Base-by-base conservation (phyloP, 1,139 yeast genomes). In the Meyerozyma sp. region DNA sequence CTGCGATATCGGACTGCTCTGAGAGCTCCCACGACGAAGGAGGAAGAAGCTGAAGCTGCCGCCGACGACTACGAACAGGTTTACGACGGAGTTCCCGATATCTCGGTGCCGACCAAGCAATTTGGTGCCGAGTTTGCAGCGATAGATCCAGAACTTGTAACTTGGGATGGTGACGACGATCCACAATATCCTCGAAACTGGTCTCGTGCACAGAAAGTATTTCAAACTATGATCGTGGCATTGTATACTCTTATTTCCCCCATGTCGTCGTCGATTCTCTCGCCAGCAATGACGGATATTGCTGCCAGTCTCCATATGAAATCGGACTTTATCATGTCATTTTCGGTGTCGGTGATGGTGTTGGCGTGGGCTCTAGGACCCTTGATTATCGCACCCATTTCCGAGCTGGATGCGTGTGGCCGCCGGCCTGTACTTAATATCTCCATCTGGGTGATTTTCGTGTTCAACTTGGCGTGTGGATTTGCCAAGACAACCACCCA, bases 291-390 rank as follows among this genome's bases (percentile, higher is more conserved):
- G 50, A 55, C 64, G 0, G 59, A 61, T 4, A 79, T 81, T 28
- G 61, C 79, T 2, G 60, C 50, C 4, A 70, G 66, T 3, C 68
- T 79, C 40, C 61, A 66, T 37, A 71, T 75, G 45, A 54, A 66
- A 11, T 60, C 65, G 32, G 45, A 56, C 0, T 65, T 74, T 3
- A 59, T 79, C 2, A 58, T 70, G 43, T 62, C 82, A 1, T 63
- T 81, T 43, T 67, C 75, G 46, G 83, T 81, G 6, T 75, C 83
- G 6, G 70, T 81, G 35, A 80, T 79, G 75, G 66, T 81, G 32
- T 59, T 81, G 32, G 82, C 84, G 14, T 81, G 84, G 82, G 84
- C 84, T 1, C 47, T 81, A 3, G 79, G 81, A 30, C 84, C 86
- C 3, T 67, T 82, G 41, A 49, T 81, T 14, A 73, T 79, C 46